Evolutionary conservation across 768 basidiomycete species (phyloP).

Genomic region (Kwoniella botswanensis): DNA sequence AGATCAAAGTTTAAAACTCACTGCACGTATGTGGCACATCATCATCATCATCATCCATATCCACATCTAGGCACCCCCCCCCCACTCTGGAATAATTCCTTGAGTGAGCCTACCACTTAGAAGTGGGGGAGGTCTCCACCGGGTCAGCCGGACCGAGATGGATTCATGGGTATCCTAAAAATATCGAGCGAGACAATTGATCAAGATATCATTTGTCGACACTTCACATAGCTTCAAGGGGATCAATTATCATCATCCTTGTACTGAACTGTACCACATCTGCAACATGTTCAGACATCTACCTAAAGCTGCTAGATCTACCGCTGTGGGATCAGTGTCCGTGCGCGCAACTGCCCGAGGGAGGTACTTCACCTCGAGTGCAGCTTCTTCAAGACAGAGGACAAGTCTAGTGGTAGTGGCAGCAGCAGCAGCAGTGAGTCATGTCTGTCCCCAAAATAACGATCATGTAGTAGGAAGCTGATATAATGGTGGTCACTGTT

Average conservation of each 20-base stretch:
- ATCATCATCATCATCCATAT: too few relatives aligned
- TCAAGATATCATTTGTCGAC: background rate
- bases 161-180: too few relatives aligned
- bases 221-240: background rate
- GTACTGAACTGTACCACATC: background rate
- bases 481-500: background rate
- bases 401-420: background rate
- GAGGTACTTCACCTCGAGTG: background rate
- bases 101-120: too few relatives aligned
- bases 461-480: background rate
- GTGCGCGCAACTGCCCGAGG: background rate
- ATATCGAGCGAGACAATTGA: too few relatives aligned
- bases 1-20: background rate
- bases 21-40: background rate
- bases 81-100: too few relatives aligned
- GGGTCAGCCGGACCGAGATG: too few relatives aligned
- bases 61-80: too few relatives aligned
- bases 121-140: too few relatives aligned
- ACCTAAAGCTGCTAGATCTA: background rate
- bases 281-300: background rate
- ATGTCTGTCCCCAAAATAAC: background rate
- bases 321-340: background rate
- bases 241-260: background rate
- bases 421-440: conserved; percentile 16
- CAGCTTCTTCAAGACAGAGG: background rate